Evolutionary conservation across 805 yeast species (phyloP).

Genomic region (Hermanozyma aechmeae): DNA sequence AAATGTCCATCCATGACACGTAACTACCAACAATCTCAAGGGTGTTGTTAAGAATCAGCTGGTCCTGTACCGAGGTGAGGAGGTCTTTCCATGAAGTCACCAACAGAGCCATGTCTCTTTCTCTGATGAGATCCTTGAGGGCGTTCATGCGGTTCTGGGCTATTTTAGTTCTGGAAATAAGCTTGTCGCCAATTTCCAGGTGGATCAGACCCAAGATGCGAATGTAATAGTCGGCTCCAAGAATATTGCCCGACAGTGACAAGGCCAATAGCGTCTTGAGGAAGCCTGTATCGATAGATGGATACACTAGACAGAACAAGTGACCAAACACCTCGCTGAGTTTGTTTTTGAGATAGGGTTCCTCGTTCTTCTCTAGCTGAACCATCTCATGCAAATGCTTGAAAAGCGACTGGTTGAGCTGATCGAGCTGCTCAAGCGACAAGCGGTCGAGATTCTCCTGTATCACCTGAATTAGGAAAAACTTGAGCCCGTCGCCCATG

Average conservation of each 20-base stretch:
- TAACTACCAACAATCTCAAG: slow-evolving; percentile 71
- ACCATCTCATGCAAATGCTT: slow-evolving; percentile 25
- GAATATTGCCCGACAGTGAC: slow-evolving; percentile 10
- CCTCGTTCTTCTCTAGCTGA: slow-evolving; percentile 13
- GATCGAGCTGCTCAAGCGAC: slow-evolving; percentile 33
- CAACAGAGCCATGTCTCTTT: slow-evolving; percentile 59
- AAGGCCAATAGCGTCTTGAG: slow-evolving; percentile 20
- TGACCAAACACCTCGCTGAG: slow-evolving; percentile 24
- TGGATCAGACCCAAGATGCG: slow-evolving; percentile 71
- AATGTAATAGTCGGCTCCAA: slow-evolving; percentile 53
- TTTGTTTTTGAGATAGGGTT: slow-evolving; percentile 27
- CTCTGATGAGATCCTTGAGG: slow-evolving; percentile 77
- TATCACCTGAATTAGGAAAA: slow-evolving; percentile 63
- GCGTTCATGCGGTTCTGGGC: slow-evolving; percentile 55
- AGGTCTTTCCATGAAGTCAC: slow-evolving; percentile 61
- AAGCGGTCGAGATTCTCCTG: slow-evolving; percentile 44
- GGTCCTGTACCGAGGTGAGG: slow-evolving; percentile 31
- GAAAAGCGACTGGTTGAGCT: slow-evolving; percentile 41
- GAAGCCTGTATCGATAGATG: slow-evolving; percentile 21
- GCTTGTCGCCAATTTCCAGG: slow-evolving; percentile 87
- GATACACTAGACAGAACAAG: slow-evolving; percentile 27
- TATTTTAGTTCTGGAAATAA: slow-evolving; percentile 61
- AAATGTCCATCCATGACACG: slow-evolving; percentile 88
- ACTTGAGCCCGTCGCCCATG: slow-evolving; percentile 47
- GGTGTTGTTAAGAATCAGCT: slow-evolving; percentile 41